Percentiles rank a stretch among this genome's conserved stretches.
Evolutionary conservation across 2,329 filamentous ascomycete genomes (phyloP).

Genomic region (Emericellopsis cladophorae): DNA sequence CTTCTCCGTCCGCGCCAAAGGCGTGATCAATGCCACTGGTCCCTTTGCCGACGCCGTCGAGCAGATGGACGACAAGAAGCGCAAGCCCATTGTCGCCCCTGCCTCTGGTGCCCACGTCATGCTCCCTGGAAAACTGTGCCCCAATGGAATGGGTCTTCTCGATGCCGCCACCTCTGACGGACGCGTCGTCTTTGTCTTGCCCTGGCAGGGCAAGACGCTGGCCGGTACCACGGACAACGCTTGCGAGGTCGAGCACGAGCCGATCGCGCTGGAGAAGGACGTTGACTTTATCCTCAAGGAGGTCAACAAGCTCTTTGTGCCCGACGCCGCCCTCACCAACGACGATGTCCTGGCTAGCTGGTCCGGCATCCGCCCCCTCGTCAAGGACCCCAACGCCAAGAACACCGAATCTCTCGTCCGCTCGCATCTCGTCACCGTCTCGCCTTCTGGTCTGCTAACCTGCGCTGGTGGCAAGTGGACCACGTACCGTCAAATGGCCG

Average conservation of each 20-base stretch:
- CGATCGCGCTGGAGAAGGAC: constrained; percentile 61
- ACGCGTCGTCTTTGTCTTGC: constrained; percentile 79
- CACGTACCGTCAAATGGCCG: constrained; percentile 79
- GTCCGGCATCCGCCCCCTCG: constrained; percentile 69
- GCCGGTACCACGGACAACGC: constrained; percentile 73
- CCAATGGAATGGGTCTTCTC: constrained; percentile 70
- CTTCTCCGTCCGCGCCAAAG: constrained; percentile 64
- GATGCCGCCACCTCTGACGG: constrained; percentile 73
- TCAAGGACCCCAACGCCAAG: constrained; percentile 68
- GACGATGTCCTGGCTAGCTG: constrained; percentile 70
- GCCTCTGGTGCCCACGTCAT: constrained; percentile 76
- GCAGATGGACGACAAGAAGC: constrained; percentile 62
- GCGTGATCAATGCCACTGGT: constrained; percentile 74
- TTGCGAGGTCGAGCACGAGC: constrained; percentile 54
- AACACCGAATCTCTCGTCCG: constrained; percentile 76
- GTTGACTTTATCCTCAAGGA: constrained; percentile 75
- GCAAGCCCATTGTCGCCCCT: constrained; percentile 64
- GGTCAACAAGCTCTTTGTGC: constrained; percentile 62
- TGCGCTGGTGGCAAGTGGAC: constrained; percentile 83
- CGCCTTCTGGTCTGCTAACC: constrained; percentile 62
- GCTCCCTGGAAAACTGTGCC: constrained; percentile 67
- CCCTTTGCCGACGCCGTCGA: constrained; percentile 72
- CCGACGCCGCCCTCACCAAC: constrained; percentile 62
- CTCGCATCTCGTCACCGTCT: constrained; percentile 68
- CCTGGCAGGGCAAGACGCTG: constrained; percentile 79